Base-by-base conservation (phyloP, 257 asterid species). In the Gynochthodes officinalis region DNA sequence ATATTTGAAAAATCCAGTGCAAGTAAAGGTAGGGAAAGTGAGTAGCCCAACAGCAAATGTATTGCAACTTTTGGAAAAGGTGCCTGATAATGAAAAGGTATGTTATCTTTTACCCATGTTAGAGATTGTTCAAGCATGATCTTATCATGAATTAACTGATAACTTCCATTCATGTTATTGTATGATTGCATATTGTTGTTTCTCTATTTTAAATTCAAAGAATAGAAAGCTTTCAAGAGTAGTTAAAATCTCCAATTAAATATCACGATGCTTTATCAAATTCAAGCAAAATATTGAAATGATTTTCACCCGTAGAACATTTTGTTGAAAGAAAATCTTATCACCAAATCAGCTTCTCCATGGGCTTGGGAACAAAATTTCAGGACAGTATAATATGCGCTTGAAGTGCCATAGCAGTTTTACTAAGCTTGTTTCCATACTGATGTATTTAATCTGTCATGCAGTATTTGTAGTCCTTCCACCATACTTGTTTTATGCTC, bases 1-100 rank as follows among this genome's bases (percentile, higher is more conserved):
- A 77, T 90, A 92, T 82, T 82, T 92, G 75, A 85, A 86, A 53
- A 80, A 87, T 73, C 98, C 98, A 19, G 98, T 92, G 70, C 90
- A 83, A 54, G 87, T 92, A 64, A 92, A 84, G 82, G 98, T 92
- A 67, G 96, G 98, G 72, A 92, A 92, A 85, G 92, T 92, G 61
- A 88, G 98, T 80, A 87, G 96, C 83, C 98, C 98, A 14, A 87
- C 94, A 15, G 87, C 94, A 67, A 92, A 88, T 75, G 98, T 92
- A 40, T 83, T 90, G 60, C 98, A 92, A 67, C 61, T 42, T 75
- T 80, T 92, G 91, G 93, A 85, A 89, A 90, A 89, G 85, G 94
- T 92, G 65, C 81, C 87, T 30, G 98, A 92, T 76, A 88, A 76
- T 71, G 96, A 90, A 79, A 92, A 92, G 96, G 98, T 90, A 79